These are phyloP conservation scores for Elsinoe fawcettii DNA, from an alignment of 2,329 filamentous ascomycete genomes.

Conservation along the genomic window DNA sequence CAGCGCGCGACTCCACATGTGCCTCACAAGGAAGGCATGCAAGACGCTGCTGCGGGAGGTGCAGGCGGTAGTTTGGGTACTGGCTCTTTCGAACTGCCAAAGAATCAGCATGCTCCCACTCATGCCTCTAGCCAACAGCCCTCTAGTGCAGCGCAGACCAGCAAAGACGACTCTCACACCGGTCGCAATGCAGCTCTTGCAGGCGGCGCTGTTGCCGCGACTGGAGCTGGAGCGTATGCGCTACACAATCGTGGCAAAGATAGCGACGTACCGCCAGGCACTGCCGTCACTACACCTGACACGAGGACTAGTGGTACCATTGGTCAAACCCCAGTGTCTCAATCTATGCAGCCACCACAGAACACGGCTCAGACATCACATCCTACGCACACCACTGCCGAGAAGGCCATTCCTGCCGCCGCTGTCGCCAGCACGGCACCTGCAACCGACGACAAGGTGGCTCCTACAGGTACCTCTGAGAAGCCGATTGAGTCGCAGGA, in stretches of 20 bases:
- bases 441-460: neutral
- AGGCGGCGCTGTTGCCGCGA: conserved; percentile 25
- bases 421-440: conserved; percentile 11
- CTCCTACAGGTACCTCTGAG: neutral
- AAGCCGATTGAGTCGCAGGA: neutral
- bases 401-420: conserved; percentile 4
- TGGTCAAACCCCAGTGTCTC: neutral
- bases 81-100: conserved; percentile 7
- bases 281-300: conserved; percentile 23
- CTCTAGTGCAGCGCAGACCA: neutral
- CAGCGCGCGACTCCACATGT: conserved; percentile 2
- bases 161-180: conserved; percentile 6
- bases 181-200: conserved; percentile 24
- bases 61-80: neutral
- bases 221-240: conserved; percentile 26
- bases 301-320: neutral
- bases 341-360: neutral
- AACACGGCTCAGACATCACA: neutral
- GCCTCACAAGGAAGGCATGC: conserved; percentile 7
- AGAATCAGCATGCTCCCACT: conserved; percentile 18
- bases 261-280: conserved; percentile 9
- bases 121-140: neutral
- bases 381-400: neutral
- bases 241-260: conserved; percentile 25
- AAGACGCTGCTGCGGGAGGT: conserved; percentile 7